Base-by-base conservation (phyloP, 2,329 filamentous ascomycete species). In the Ophiocordyceps unilateralis region DNA sequence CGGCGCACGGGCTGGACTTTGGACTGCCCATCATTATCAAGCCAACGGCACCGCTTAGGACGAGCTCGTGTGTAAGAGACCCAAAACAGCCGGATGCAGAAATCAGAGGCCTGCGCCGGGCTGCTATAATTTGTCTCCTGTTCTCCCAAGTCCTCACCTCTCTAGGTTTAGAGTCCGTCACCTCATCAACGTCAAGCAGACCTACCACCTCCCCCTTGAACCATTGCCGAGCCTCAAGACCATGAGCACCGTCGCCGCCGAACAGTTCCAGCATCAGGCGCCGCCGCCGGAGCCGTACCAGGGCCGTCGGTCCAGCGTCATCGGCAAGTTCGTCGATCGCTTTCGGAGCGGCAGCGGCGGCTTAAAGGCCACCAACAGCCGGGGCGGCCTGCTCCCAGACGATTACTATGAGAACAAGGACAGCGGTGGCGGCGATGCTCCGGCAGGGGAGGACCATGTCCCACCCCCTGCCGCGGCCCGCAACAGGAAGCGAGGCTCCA, bases 291-390 rank as follows among this genome's bases (percentile, higher is more conserved):
- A 39, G 22, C 41, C 39, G 24, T 20, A 21, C 3, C 22, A 23
- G 12, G 12, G 17, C 11, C 36, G 19, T 12, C 36, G 37, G 20
- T 19, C 42, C 15, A 17, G 37, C 14, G 36, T 19, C 34, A 15
- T 45, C 19, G 41, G 44, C 44, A 47, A 44, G 32, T 41, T 50
- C 24, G 47, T 49, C 34, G 45, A 44, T 23, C 48, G 48, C 9
- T 41, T 49, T 17, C 47, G 47, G 22, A 43, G 41, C 39, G 41
- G 23, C 24, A 45, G 47, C 37, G 6, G 32, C 26, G 15, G 2
- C 26, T 10, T 11, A 9, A 41, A 41, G 28, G 5, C 19, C 14
- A n/a, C 14, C 40, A 17, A 41, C 40, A 41, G 36, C 20, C 36
- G 24, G 3, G 40, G 40, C 10, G 24, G 40, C 10, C 40, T 41